These are phyloP conservation scores for Raffaelea deltoideospora DNA, from an alignment of 2,329 filamentous ascomycete species.

Conservation along the genomic window DNA sequence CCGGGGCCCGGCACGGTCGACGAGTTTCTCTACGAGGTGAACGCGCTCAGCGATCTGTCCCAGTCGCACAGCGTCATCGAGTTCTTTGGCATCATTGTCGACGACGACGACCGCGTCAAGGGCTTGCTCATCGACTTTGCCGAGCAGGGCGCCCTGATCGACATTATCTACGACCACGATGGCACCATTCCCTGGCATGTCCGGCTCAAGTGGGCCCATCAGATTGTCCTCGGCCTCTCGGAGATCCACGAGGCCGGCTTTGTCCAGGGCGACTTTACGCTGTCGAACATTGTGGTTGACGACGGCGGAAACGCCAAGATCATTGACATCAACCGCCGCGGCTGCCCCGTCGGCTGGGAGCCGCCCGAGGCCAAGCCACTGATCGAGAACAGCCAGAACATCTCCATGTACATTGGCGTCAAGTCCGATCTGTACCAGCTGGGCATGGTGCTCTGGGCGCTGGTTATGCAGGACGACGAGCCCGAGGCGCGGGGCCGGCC, in stretches of 20 bases:
- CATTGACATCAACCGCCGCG: constrained; percentile 93
- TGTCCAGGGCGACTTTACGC: constrained; percentile 92
- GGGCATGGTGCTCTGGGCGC: constrained; percentile 91
- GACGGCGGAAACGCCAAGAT: constrained; percentile 75
- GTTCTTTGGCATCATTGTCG: constrained; percentile 77
- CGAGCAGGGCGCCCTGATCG: constrained; percentile 72
- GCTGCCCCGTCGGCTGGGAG: constrained; percentile 97
- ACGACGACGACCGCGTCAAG: constrained; percentile 65
- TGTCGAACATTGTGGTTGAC: constrained; percentile 95
- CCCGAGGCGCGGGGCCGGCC: constrained; percentile 68
- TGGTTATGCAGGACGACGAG: constrained; percentile 78
- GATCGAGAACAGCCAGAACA: constrained; percentile 75
- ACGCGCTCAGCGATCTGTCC: constrained; percentile 68
- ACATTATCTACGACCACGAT: constrained; percentile 70
- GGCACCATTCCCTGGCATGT: constrained; percentile 51
- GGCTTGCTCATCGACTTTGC: constrained; percentile 83
- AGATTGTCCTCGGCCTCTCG: constrained; percentile 77
- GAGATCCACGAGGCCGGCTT: constrained; percentile 94
- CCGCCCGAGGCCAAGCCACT: constrained; percentile 78
- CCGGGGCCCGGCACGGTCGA: constrained; percentile 90
- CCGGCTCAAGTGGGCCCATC: constrained; percentile 75
- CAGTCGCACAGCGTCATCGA: constrained; percentile 65
- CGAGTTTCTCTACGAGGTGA: constrained; percentile 95
- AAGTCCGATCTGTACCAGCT: constrained; percentile 95
- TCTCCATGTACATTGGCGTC: constrained; percentile 94